A percentile compares a stretch with the other conserved stretches of the same genome.
Conservation (phyloP, 1,284 basidiomycete species). For the Papiliotrema nemorosa region DNA sequence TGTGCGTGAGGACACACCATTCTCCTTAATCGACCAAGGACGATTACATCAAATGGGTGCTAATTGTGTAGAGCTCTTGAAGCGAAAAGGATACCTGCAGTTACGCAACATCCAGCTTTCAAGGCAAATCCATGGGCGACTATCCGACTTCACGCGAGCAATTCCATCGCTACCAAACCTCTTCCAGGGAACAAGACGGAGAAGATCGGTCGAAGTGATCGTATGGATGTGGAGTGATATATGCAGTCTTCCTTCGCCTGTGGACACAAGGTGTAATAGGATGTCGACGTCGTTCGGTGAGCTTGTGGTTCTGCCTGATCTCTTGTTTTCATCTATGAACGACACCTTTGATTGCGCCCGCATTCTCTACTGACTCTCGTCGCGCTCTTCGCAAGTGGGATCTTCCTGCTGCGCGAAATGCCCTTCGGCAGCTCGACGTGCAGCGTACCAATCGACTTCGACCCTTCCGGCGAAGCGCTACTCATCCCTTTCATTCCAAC, state of each 20-base stretch:
- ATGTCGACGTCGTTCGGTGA: too few relatives aligned
- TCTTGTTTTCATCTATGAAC: too few relatives aligned
- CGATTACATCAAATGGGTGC: neutral
- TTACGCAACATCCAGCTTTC: conserved; percentile 44
- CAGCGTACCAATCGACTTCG: too few relatives aligned
- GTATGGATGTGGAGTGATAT: conserved; percentile 2
- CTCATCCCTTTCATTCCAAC: too few relatives aligned
- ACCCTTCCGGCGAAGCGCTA: too few relatives aligned
- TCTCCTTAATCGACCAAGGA: neutral
- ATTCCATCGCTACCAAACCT: conserved; percentile 32
- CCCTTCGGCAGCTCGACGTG: too few relatives aligned
- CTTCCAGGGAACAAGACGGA: neutral
- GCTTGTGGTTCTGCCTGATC: too few relatives aligned
- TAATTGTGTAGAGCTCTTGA: conserved; percentile 26
- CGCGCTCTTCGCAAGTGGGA: too few relatives aligned
- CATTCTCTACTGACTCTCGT: too few relatives aligned
- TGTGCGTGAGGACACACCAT: conserved; percentile 39
- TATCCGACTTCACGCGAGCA: conserved; percentile 45
- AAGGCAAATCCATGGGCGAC: conserved; percentile 47
- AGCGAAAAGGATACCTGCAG: conserved; percentile 39
- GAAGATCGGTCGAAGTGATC: neutral
- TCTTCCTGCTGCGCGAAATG: too few relatives aligned
- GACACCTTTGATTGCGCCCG: too few relatives aligned
- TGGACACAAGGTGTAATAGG: neutral
- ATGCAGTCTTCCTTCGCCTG: neutral